A percentile compares a stretch with the other conserved stretches of the same genome.
Conservation (phyloP, 2,329 filamentous ascomycete genomes). For the Talaromyces sp. region DNA sequence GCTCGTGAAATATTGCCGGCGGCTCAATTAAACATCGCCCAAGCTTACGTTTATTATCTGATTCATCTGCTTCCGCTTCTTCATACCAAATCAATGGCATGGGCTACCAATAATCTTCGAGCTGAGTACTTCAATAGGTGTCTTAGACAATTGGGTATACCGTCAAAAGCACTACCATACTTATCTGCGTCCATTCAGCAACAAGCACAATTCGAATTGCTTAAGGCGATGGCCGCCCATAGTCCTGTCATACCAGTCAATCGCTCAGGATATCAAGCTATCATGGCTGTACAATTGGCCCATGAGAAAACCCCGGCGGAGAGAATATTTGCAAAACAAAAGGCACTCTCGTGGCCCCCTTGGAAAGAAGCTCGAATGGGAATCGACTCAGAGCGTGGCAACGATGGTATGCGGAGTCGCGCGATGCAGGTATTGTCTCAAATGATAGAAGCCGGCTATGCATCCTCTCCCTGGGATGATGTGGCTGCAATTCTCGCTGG, state of each 20-base stretch:
- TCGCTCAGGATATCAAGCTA: slow-evolving; percentile 56
- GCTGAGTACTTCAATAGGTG: slow-evolving; percentile 49
- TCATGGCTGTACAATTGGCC: slow-evolving; percentile 56
- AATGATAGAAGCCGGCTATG: slow-evolving; percentile 61
- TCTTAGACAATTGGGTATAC: slow-evolving; percentile 49
- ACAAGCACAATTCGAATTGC: slow-evolving; percentile 55
- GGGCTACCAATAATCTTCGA: slow-evolving; percentile 26
- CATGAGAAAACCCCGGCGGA: slow-evolving; percentile 56
- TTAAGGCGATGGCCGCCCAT: slow-evolving; percentile 56
- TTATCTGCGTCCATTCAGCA: slow-evolving; percentile 50
- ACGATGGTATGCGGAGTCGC: slow-evolving; percentile 55
- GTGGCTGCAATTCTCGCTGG: slow-evolving; percentile 55
- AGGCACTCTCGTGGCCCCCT: slow-evolving; percentile 62
- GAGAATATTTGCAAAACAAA: slow-evolving; percentile 56
- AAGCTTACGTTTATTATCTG: slow-evolving; percentile 38
- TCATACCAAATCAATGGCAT: not conserved
- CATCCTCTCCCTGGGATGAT: slow-evolving; percentile 50
- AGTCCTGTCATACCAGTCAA: slow-evolving; percentile 55
- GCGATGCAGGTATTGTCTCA: slow-evolving; percentile 54
- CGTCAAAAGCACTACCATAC: slow-evolving; percentile 50
- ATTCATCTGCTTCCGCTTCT: slow-evolving; percentile 18
- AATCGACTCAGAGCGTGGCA: slow-evolving; percentile 57
- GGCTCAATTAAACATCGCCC: slow-evolving; percentile 42
- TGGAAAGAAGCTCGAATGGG: slow-evolving; percentile 62
- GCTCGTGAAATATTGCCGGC: slow-evolving; percentile 50